phyloP scores from a whole-genome alignment of 345 rosid genomes.

The Melaleuca alternifolia region DNA sequence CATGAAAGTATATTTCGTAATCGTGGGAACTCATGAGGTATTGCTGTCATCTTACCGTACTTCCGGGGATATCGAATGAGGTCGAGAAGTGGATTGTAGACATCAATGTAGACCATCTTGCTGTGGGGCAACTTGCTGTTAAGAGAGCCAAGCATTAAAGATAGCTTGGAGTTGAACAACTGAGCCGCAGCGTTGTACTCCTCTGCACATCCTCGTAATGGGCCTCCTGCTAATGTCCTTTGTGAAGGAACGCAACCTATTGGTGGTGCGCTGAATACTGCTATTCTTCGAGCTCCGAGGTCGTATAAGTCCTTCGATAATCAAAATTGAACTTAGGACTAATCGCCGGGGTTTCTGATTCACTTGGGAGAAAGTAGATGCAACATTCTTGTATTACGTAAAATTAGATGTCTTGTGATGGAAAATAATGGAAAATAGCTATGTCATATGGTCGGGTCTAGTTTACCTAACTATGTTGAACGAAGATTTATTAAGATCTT shows the following conservation, averaged over 20 bases:
- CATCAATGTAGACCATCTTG: slow-evolving; percentile 29
- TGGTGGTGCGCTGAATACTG: slow-evolving; percentile 22
- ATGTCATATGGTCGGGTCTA: background rate
- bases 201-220: slow-evolving; percentile 12
- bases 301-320: slow-evolving; percentile 17
- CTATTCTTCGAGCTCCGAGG: slow-evolving; percentile 31
- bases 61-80: slow-evolving; percentile 24
- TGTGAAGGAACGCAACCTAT: slow-evolving; percentile 33
- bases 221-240: slow-evolving; percentile 27
- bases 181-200: slow-evolving; percentile 10
- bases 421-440: background rate
- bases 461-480: background rate
- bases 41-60: slow-evolving; percentile 13
- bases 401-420: background rate
- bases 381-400: background rate
- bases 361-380: background rate
- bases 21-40: background rate
- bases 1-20: background rate
- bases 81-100: slow-evolving; percentile 29
- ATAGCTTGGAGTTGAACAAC: slow-evolving; percentile 20
- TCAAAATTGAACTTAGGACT: background rate
- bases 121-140: slow-evolving; percentile 2
- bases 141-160: slow-evolving; percentile 8
- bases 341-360: background rate
- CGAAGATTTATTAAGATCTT: background rate